Evolutionary conservation across 1,139 yeast genomes (phyloP), one percentile per base, ranked within the genome.

Genomic region (Saccharomyces hybrid): DNA sequence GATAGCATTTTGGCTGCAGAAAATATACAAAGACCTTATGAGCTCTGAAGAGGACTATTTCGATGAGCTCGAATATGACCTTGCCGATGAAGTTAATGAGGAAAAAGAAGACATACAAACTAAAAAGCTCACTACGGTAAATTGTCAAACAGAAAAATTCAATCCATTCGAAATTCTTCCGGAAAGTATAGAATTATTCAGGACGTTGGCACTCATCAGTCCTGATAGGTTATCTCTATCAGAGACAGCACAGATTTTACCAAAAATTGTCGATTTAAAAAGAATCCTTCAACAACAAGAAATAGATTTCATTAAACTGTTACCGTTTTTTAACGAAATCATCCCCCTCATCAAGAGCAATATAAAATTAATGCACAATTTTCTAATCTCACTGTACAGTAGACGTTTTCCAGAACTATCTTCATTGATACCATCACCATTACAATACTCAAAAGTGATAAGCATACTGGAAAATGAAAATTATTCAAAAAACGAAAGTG

Each of bases 401-500:
- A 75, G 77, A 6, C 80, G 85, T 20, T 89, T 88, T 69, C 83
- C 88, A 0, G 96, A 89, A 62, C 73, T 90, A 53, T 86, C 80
- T 42, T 73, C 83, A 0, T 71, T 90, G 34, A 76, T 88, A 0
- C 72, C 80, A n/a, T 79, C 80, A 58, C 84, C 95, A 0, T 67
- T 80, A 0, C 87, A 84, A 53, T 89, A 84, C 67, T 82, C 87
- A 7, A 73, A 73, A 49, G 72, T 83, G 0, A 78, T 86, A 1
- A 60, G 71, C 48, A 62, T 78, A 2, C 70, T 88, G 3, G 81
- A 84, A 44, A 83, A 82, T 20, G 44, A 38, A 38, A 4, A 38
- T 11, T 38, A 25, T 25, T 20, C 25, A 38, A 20, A 20, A 59
- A 77, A 77, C 50, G 68, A 81, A 31, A 61, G 66, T 0, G 66